phyloP scores from a whole-genome alignment of 176 grass and related monocot genomes.

The Oryza longistaminata region DNA sequence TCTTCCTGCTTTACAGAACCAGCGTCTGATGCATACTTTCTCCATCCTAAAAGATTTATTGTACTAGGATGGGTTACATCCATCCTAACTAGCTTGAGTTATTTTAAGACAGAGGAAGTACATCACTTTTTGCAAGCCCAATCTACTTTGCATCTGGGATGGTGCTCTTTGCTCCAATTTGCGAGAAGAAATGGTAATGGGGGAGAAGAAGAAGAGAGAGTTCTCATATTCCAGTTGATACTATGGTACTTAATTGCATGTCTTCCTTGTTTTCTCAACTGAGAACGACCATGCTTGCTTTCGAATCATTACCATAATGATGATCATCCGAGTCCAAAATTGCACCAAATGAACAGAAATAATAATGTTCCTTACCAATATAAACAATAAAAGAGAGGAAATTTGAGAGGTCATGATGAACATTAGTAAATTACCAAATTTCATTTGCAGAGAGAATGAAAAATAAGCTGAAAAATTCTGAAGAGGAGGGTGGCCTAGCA shows the following conservation, averaged over 20 bases:
- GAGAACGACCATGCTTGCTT: background rate
- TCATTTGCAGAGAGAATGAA: background rate
- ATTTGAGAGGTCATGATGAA: background rate
- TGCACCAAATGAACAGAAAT: background rate
- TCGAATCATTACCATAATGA: background rate
- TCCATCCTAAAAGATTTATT: too few species aligned
- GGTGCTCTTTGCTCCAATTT: background rate
- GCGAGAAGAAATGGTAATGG: background rate
- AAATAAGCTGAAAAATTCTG: background rate
- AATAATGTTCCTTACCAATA: background rate
- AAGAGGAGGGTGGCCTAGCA: constrained; percentile 50
- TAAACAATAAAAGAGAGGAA: background rate
- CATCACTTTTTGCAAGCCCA: too few species aligned
- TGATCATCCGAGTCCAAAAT: background rate
- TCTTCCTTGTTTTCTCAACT: background rate
- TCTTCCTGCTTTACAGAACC: too few species aligned
- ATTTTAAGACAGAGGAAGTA: too few species aligned
- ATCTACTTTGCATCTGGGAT: background rate
- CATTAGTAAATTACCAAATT: constrained; percentile 4
- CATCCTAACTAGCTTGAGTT: too few species aligned
- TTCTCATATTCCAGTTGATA: background rate
- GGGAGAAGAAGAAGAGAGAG: background rate
- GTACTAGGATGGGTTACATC: too few species aligned
- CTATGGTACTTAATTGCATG: background rate
- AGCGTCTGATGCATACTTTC: too few species aligned